A percentile compares a stretch with the other conserved stretches of the same genome.
phyloP scores from a whole-genome alignment of 495 filamentous ascomycete genomes.

The Sporormia fimetaria region DNA sequence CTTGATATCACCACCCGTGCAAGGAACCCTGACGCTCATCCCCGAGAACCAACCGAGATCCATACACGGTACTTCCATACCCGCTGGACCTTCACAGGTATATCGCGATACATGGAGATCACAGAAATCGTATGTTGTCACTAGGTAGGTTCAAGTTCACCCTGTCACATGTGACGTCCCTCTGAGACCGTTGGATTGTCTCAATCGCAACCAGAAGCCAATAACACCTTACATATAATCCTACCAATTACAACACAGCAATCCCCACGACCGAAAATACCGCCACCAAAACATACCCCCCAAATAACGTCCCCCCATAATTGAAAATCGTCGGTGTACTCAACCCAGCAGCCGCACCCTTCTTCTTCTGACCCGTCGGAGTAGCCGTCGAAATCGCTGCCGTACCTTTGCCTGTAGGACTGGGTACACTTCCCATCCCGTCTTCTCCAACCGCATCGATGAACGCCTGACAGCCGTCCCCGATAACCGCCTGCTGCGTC shows the following conservation, averaged over 20 bases:
- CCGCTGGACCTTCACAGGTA: too few relatives aligned
- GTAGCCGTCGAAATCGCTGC: constrained; percentile 31
- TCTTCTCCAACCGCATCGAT: constrained; percentile 49
- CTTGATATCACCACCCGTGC: too few relatives aligned
- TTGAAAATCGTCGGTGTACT: constrained; percentile 43
- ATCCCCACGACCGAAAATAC: constrained; percentile 58
- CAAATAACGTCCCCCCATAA: constrained; percentile 52
- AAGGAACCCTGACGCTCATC: too few relatives aligned
- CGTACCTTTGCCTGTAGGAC: constrained; percentile 26
- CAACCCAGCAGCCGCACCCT: constrained; percentile 34
- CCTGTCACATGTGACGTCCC: too few relatives aligned
- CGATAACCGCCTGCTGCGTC: constrained; percentile 31
- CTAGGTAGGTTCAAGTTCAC: too few relatives aligned
- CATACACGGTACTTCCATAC: too few relatives aligned
- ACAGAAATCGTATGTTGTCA: too few relatives aligned
- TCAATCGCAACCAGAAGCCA: too few relatives aligned
- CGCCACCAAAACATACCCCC: constrained; percentile 56
- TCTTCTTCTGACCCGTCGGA: constrained; percentile 33
- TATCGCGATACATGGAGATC: too few relatives aligned
- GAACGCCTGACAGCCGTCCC: constrained; percentile 41
- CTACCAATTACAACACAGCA: constrained; percentile 72
- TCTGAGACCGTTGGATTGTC: too few relatives aligned
- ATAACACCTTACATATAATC: too few relatives aligned
- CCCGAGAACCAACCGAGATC: too few relatives aligned
- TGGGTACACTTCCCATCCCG: constrained; percentile 52